Base-by-base conservation (phyloP, 352 stramenopile species). In the Thalassiosira livingstoniorum region DNA sequence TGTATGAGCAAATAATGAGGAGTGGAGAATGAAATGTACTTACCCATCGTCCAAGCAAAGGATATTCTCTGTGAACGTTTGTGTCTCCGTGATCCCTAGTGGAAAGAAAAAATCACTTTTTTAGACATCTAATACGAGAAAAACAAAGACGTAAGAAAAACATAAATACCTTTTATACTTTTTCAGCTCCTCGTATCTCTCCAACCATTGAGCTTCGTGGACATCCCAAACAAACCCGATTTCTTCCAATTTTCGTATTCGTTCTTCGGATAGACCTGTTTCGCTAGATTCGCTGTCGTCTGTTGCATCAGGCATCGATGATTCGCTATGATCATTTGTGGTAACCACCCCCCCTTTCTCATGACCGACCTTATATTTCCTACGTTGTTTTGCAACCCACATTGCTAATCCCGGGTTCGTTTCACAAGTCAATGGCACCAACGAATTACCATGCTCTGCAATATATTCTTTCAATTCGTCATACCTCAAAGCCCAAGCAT, bases 191-290 rank as follows among this genome's bases (percentile, higher is more conserved):
- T 86, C 60, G 25, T 77, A 70, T 18, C 68, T 45, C 61, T 82
- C 82, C 51, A 75, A 73, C 86, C 86, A 93, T 35, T 80, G 60
- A 61, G 79, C 78, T 61, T 83, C 75, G 45, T 90, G 77, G 10
- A 83, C 84, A 79, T 92, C 83, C 83, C 83, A 94, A 43, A 92
- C 61, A 61, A 94, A 94, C 1, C 83, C 85, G 58, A 90, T 64
- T 0, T 78, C 65, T 35, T 94, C 79, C 18, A 94, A 67, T 35
- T 80, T 85, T 39, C 80, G 37, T 15, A 92, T 77, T n/a, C 86
- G 78, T 57, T 92, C 85, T n/a, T 80, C 47, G 23, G 73, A 83
- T 27, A 87, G 47, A 32, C 71, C 67, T 29, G 25, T 62, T 63
- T 80, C 70, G 5, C 5, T 51, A 37, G 60, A 43, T 31, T 23